Percentiles rank a stretch among this genome's conserved stretches.
Evolutionary conservation across 352 stramenopile genomes (phyloP).

Genomic region (Phytopythium delawarense): DNA sequence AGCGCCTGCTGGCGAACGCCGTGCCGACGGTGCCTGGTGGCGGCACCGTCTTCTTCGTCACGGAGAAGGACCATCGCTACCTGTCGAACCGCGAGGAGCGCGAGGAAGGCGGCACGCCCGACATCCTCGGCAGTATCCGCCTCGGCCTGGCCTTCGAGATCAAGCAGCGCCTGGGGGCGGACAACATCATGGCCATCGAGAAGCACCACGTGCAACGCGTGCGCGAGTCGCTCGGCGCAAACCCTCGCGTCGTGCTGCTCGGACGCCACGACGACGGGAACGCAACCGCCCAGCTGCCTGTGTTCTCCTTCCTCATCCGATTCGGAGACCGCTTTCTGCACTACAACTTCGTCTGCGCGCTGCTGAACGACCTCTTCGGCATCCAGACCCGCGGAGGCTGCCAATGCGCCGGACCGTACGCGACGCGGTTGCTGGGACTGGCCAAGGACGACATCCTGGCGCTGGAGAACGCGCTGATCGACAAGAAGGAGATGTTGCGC

Average conservation of each 20-base stretch:
- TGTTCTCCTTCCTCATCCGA: slow-evolving; percentile 94
- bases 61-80: slow-evolving; percentile 54
- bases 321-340: slow-evolving; percentile 91
- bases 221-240: slow-evolving; percentile 28
- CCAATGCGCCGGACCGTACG: slow-evolving; percentile 90
- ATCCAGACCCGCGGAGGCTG: slow-evolving; percentile 62
- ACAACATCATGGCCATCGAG: slow-evolving; percentile 58
- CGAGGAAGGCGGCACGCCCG: slow-evolving; percentile 95
- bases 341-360: slow-evolving; percentile 97
- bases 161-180: slow-evolving; percentile 61
- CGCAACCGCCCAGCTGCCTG: slow-evolving; percentile 71
- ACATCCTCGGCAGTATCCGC: slow-evolving; percentile 92
- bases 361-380: slow-evolving; percentile 98
- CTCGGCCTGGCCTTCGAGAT: slow-evolving; percentile 91
- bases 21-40: slow-evolving; percentile 51
- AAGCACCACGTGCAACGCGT: slow-evolving; percentile 29
- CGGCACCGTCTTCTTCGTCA: slow-evolving; percentile 66
- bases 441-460: slow-evolving; percentile 49
- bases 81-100: slow-evolving; percentile 73
- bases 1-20: slow-evolving; percentile 60
- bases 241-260: slow-evolving; percentile 88
- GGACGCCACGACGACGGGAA: slow-evolving; percentile 35
- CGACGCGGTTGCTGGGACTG: slow-evolving; percentile 90
- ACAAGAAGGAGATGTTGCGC: slow-evolving; percentile 90
- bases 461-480: slow-evolving; percentile 85